Percentiles rank a stretch among this genome's conserved stretches.
phyloP scores from a whole-genome alignment of 2,329 filamentous ascomycete genomes.

The Thielaviopsis ethacetica region DNA sequence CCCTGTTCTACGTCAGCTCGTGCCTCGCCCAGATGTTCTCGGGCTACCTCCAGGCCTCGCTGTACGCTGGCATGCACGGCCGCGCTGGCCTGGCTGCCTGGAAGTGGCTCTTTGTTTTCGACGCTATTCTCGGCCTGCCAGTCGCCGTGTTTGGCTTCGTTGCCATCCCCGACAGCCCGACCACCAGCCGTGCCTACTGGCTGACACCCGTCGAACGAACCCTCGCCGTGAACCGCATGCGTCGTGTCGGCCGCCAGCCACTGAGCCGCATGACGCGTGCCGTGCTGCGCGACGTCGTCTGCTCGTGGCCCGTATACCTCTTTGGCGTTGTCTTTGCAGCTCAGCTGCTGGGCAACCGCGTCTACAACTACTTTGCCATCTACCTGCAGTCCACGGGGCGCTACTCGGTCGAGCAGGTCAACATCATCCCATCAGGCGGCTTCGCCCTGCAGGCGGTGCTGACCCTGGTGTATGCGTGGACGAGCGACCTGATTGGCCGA shows the following conservation, averaged over 20 bases:
- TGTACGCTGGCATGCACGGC: slow-evolving; percentile 25
- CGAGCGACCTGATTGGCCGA: slow-evolving; percentile 31
- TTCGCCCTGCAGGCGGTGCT: slow-evolving; percentile 26
- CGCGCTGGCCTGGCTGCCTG: slow-evolving; percentile 23
- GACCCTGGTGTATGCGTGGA: slow-evolving; percentile 37
- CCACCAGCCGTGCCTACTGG: slow-evolving; percentile 17
- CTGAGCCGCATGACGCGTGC: slow-evolving; percentile 18
- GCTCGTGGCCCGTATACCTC: slow-evolving; percentile 18
- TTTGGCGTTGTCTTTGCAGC: slow-evolving; percentile 20
- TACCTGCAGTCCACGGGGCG: slow-evolving; percentile 20
- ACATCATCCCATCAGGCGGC: slow-evolving; percentile 30
- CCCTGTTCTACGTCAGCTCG: slow-evolving; percentile 24
- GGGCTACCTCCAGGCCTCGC: slow-evolving; percentile 26
- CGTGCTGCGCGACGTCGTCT: slow-evolving; percentile 17
- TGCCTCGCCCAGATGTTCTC: slow-evolving; percentile 25
- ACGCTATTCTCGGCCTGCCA: slow-evolving; percentile 22
- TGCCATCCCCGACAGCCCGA: slow-evolving; percentile 20
- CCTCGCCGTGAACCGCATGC: slow-evolving; percentile 19
- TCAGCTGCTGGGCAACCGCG: slow-evolving; percentile 21
- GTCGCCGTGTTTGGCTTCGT: slow-evolving; percentile 20
- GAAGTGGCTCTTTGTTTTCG: slow-evolving; percentile 31
- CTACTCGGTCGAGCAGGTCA: slow-evolving; percentile 28
- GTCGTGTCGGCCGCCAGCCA: slow-evolving; percentile 18
- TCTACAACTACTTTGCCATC: slow-evolving; percentile 21
- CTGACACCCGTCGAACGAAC: slow-evolving; percentile 16